phyloP scores from a whole-genome alignment of 805 yeast genomes.

The Metschnikowia kofuensis region DNA sequence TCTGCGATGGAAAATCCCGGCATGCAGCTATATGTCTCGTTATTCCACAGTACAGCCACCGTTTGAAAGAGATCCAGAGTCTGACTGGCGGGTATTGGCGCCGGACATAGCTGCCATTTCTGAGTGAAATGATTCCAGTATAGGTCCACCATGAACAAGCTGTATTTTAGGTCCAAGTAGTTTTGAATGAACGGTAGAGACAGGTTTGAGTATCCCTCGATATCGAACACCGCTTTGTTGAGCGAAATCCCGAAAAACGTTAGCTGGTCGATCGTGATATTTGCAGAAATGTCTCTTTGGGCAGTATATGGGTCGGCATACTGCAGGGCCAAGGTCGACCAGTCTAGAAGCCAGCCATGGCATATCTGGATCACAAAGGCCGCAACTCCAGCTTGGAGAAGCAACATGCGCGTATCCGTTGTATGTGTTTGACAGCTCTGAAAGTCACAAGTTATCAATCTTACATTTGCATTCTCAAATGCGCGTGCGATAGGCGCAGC shows the following conservation, averaged over 20 bases:
- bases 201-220: conserved; percentile 25
- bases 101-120: conserved; percentile 57
- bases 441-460: too few relatives aligned
- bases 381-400: neutral
- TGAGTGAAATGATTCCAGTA: conserved; percentile 49
- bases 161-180: conserved; percentile 17
- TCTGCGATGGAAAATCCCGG: conserved; percentile 24
- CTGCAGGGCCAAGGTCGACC: conserved; percentile 7
- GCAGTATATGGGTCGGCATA: conserved; percentile 24
- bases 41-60: conserved; percentile 26
- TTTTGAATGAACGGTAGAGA: conserved; percentile 7
- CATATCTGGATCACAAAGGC: neutral
- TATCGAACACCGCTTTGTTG: conserved; percentile 26
- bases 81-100: conserved; percentile 31
- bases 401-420: neutral
- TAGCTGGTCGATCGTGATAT: conserved; percentile 33
- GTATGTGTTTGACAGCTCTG: neutral
- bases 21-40: conserved; percentile 25
- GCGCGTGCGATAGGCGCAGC: too few relatives aligned
- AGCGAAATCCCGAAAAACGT: conserved; percentile 33
- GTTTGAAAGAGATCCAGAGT: conserved; percentile 16
- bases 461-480: too few relatives aligned
- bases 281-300: conserved; percentile 34
- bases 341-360: neutral
- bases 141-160: conserved; percentile 36